Conservation (phyloP, 306 rosid species). For the Abrus precatorius region DNA sequence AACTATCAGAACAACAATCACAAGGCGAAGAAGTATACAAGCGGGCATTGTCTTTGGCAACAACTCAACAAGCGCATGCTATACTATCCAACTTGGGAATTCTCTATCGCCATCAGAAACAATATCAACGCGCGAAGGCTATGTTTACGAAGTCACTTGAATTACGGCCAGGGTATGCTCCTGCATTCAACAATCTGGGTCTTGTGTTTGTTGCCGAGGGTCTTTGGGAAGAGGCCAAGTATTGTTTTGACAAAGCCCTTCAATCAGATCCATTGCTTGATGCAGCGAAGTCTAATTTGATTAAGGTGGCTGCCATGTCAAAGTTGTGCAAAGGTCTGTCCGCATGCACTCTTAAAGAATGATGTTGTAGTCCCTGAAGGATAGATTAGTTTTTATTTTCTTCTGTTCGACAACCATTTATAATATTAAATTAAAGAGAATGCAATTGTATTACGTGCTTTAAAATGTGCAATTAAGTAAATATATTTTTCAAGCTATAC, state of each 20-base stretch:
- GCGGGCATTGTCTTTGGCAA: conserved; percentile 77
- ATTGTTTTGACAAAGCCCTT: conserved; percentile 86
- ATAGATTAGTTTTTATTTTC: conserved; percentile 17
- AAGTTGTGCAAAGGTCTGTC: conserved; percentile 61
- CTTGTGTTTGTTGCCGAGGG: conserved; percentile 95
- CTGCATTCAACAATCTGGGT: conserved; percentile 90
- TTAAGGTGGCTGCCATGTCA: conserved; percentile 72
- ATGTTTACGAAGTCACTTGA: conserved; percentile 92
- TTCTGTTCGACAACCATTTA: conserved; percentile 33
- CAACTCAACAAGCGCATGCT: conserved; percentile 70
- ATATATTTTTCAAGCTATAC: conserved; percentile 29
- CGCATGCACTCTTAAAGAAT: conserved; percentile 53
- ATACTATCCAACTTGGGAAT: conserved; percentile 88
- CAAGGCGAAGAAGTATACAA: conserved; percentile 85
- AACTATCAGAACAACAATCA: conserved; percentile 74
- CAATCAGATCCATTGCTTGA: conserved; percentile 84
- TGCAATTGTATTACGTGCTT: conserved; percentile 32
- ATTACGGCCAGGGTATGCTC: conserved; percentile 90
- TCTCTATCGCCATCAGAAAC: conserved; percentile 85
- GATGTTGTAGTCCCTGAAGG: conserved; percentile 35
- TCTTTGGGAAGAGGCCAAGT: conserved; percentile 87
- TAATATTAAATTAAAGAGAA: conserved; percentile 32
- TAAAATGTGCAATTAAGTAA: conserved; percentile 40
- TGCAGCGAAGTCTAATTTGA: conserved; percentile 86
- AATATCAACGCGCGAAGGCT: conserved; percentile 87